Base-by-base conservation (phyloP, 2,329 filamentous ascomycete genomes). In the Atkinsonella hypoxylon region DNA sequence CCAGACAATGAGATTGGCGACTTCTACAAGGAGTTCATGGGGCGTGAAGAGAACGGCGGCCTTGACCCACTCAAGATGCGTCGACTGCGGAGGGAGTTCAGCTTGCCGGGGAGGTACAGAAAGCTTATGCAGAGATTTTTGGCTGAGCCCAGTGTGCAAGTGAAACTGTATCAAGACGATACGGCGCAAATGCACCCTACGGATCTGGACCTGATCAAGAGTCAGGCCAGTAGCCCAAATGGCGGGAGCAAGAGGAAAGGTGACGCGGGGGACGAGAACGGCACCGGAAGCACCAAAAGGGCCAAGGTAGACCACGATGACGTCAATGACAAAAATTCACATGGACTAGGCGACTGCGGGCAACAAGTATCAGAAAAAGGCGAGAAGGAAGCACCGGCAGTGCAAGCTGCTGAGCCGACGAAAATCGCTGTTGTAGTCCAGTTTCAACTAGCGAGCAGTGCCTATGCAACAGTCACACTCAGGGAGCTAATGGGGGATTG, bases 21-120 rank as follows among this genome's bases (percentile, higher is more conserved):
- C 3, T 95, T 85, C 65, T 98, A 97, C 70, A 77, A 77, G 55
- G 76, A 80, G 2, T 94, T 96, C 69, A 98, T 98, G 94, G 79
- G 70, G 32, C 85, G 78, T 48, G 78, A 85, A 45, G 77, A 80
- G 55, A 90, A 93, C 54, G 91, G 91, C 11, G 70, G 73, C 1
- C 74, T 98, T 12, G 82, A 95, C 64, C 91, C 93, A 0, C 77
- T 84, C 61, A 76, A 89, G 55, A 97, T 98, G 93, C 82, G 87
- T 12, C 81, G 91, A 17, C 78, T 78, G 48, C 89, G 90, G 70
- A 85, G 85, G 62, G 93, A 97, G 60, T 85, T 93, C 62, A 95
- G 87, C 64, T 74, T 98, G 1, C 87, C 85, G 46, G 94, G 93
- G 2, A 81, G 85, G 26, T 98, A 98, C 67, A 81, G 93, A 55